A percentile compares a stretch with the other conserved stretches of the same genome.
phyloP scores from a whole-genome alignment of 805 yeast genomes.

The Kodamaea laetipori region DNA sequence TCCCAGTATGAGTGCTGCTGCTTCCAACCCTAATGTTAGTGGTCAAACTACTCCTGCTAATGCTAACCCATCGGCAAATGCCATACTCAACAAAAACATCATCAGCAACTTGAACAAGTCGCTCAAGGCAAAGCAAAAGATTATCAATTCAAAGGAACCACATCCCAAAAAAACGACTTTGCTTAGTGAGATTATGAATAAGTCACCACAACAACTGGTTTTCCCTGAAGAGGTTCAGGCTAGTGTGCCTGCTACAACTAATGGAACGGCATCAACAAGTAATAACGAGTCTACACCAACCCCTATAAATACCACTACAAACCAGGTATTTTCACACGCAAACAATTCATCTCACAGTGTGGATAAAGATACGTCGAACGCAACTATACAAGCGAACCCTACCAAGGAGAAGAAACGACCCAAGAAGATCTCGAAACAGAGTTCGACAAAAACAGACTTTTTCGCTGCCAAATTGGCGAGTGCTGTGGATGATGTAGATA shows the following conservation, averaged over 20 bases:
- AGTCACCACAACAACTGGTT: constrained; percentile 32
- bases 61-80: too few relatives aligned
- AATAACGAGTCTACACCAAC: not conserved
- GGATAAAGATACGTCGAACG: constrained; percentile 7
- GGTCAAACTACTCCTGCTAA: not conserved
- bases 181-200: constrained; percentile 38
- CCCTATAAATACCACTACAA: constrained; percentile 3
- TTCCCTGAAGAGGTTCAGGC: constrained; percentile 11
- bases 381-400: not conserved
- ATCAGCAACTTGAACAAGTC: constrained; percentile 46
- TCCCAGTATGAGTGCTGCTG: not conserved
- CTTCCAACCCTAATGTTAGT: not conserved
- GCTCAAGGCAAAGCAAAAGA: constrained; percentile 44
- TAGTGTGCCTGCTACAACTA: not conserved
- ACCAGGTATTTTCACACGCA: not conserved
- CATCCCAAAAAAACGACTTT: constrained; percentile 37
- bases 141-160: constrained; percentile 38
- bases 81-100: constrained; percentile 28
- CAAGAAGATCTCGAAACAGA: constrained; percentile 45
- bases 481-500: constrained; percentile 87
- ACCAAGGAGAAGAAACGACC: constrained; percentile 22
- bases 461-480: constrained; percentile 94
- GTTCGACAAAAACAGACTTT: constrained; percentile 81
- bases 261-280: not conserved
- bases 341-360: constrained; percentile 10